These are phyloP conservation scores for Wilcoxina mikolae DNA, from an alignment of 495 filamentous ascomycete genomes.

Conservation along the genomic window DNA sequence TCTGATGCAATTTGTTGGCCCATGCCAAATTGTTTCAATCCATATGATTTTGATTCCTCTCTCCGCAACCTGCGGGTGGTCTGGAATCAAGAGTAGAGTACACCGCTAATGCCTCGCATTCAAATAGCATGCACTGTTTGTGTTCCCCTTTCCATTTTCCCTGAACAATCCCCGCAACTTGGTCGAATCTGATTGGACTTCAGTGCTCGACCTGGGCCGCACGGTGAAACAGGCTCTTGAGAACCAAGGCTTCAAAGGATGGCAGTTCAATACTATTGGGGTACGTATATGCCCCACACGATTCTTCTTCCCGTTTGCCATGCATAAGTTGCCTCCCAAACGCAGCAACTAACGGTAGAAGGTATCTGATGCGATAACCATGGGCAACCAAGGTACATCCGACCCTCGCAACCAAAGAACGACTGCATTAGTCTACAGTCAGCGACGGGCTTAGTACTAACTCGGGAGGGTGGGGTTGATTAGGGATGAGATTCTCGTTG, in stretches of 20 bases:
- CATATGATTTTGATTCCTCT: too few species aligned
- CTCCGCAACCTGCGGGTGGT: too few species aligned
- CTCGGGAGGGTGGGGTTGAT: neutral
- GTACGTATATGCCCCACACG: slow-evolving; percentile 40
- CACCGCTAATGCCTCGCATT: neutral
- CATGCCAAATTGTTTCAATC: too few species aligned
- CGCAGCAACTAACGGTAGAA: slow-evolving; percentile 5
- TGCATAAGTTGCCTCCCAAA: neutral
- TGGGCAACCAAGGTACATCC: slow-evolving; percentile 74
- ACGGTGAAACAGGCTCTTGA: slow-evolving; percentile 72
- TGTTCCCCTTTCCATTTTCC: slow-evolving; percentile 5
- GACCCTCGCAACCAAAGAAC: neutral
- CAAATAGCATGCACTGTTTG: slow-evolving; percentile 26
- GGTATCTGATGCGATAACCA: slow-evolving; percentile 71
- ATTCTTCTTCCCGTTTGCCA: slow-evolving; percentile 15
- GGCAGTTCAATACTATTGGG: slow-evolving; percentile 88
- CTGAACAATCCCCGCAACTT: neutral
- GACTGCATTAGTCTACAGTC: slow-evolving; percentile 3
- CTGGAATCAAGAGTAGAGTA: too few species aligned
- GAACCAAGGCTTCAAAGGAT: slow-evolving; percentile 77
- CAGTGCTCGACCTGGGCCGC: slow-evolving; percentile 76
- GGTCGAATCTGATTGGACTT: slow-evolving; percentile 31
- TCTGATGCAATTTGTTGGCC: neutral
- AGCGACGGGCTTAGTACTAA: neutral
- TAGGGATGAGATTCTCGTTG: slow-evolving; percentile 94